Conservation (phyloP, 805 yeast species). For the Candida sakaeoensis region DNA sequence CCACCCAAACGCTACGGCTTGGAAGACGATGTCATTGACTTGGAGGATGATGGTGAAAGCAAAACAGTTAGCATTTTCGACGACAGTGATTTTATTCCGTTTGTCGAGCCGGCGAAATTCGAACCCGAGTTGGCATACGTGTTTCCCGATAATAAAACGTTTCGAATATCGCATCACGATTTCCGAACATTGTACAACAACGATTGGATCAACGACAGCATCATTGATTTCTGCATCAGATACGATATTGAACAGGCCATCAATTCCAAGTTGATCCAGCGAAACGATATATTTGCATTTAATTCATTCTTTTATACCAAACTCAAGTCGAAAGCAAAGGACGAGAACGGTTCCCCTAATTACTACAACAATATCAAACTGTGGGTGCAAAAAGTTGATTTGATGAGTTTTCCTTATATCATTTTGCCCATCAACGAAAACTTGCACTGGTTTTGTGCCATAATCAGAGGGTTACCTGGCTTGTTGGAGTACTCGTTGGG, state of each 20-base stretch:
- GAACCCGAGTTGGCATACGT: slow-evolving; percentile 44
- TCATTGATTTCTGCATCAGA: slow-evolving; percentile 79
- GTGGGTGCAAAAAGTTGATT: slow-evolving; percentile 74
- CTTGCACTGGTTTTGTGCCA: slow-evolving; percentile 84
- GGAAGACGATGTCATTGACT: background rate
- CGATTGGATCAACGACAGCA: slow-evolving; percentile 86
- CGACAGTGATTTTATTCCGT: slow-evolving; percentile 8
- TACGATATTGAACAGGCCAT: slow-evolving; percentile 46
- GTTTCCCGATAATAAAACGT: slow-evolving; percentile 51
- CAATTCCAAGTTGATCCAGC: slow-evolving; percentile 16
- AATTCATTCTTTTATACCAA: slow-evolving; percentile 82
- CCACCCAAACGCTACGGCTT: slow-evolving; percentile 6
- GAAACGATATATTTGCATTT: slow-evolving; percentile 42
- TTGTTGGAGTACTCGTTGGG: slow-evolving; percentile 15
- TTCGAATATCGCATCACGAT: slow-evolving; percentile 64
- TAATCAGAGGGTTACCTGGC: slow-evolving; percentile 54
- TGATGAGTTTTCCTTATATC: slow-evolving; percentile 51
- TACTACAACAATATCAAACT: slow-evolving; percentile 63
- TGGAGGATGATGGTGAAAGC: background rate
- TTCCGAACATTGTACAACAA: slow-evolving; percentile 74
- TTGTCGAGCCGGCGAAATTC: slow-evolving; percentile 38
- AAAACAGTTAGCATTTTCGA: slow-evolving; percentile 2
- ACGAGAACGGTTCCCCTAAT: slow-evolving; percentile 12
- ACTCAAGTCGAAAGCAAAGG: slow-evolving; percentile 25
- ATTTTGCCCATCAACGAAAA: slow-evolving; percentile 79